Evolutionary conservation across 1,284 basidiomycete species (phyloP), one percentile per base, ranked within the genome.

Genomic region (Exobasidium rhododendri): DNA sequence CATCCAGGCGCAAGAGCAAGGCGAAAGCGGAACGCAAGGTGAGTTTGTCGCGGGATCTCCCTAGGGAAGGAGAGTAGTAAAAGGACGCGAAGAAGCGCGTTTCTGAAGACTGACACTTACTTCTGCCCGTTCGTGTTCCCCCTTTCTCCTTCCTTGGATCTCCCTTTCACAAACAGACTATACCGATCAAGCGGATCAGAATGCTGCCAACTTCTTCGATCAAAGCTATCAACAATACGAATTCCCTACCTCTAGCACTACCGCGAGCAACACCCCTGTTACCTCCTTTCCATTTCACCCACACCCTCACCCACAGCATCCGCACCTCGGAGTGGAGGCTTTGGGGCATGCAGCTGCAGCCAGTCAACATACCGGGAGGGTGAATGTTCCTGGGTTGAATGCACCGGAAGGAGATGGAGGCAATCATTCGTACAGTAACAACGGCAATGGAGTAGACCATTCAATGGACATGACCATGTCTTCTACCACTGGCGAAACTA

Each of bases 291-390:
- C 52, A 6, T 55, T 29, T 55, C 52, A 45, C 29, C 29, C 26
- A 6, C 24, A 45, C 14, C 26, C 26, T 5, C 30, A 56, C 44
- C 30, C 54, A 5, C 26, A 28, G 26, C 54, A 56, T 35, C 54
- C 54, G 28, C 54, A 56, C 20, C 30, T 56, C 4, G 54, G 54
- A 28, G 54, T 35, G 3, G 54, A 72, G 73, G 65, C 75, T 72
- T 46, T 74, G 70, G 50, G 70, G 68, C 4, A 65, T 66, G 26
- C 61, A 75, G 54, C 54, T 13, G 54, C 74, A 74, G 65, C 75
- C 72, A 46, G 74, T 71, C 49, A 70, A 69, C 4, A 65, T 67
- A 24, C 61, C 75, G 35, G 70, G 75, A 65, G 73, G 67, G 22
- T 58, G 63, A 35, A 66, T 75, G 22, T 69, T 63, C 17, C 76